A percentile compares a stretch with the other conserved stretches of the same genome.
Evolutionary conservation across 1,284 basidiomycete species (phyloP).

Genomic region (Puccinia coronata): DNA sequence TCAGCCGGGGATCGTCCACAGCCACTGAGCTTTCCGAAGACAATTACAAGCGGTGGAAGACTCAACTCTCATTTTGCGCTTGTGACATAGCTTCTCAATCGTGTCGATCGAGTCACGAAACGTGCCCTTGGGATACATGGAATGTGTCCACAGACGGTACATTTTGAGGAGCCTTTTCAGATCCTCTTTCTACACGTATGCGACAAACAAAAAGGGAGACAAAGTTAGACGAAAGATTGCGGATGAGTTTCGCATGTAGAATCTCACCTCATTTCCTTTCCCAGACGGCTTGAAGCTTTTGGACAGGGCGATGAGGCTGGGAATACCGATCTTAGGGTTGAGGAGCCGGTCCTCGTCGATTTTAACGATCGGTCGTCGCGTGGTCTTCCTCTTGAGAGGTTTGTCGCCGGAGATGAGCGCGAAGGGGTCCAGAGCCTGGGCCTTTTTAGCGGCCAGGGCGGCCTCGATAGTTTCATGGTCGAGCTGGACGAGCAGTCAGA

Average conservation of each 20-base stretch:
- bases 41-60: background rate
- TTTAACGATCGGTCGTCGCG: conserved; percentile 27
- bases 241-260: background rate
- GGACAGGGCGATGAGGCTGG: conserved; percentile 3
- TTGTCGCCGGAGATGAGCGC: background rate
- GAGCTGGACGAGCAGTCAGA: background rate
- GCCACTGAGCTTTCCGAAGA: background rate
- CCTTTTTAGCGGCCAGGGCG: conserved; percentile 11
- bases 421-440: conserved; percentile 1
- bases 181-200: conserved; percentile 67
- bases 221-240: background rate
- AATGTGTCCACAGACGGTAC: conserved; percentile 90
- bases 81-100: conserved; percentile 81
- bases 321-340: conserved; percentile 16
- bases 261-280: conserved; percentile 28
- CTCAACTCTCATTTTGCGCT: conserved; percentile 74
- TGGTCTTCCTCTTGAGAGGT: background rate
- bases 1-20: background rate
- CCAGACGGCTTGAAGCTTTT: conserved; percentile 28
- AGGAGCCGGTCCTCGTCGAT: conserved; percentile 21
- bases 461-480: conserved; percentile 39
- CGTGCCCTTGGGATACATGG: conserved; percentile 79
- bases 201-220: background rate
- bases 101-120: conserved; percentile 78
- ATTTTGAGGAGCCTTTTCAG: conserved; percentile 73